phyloP scores from a whole-genome alignment of 2,329 filamentous ascomycete genomes.

The Paradendryphiella salina region DNA sequence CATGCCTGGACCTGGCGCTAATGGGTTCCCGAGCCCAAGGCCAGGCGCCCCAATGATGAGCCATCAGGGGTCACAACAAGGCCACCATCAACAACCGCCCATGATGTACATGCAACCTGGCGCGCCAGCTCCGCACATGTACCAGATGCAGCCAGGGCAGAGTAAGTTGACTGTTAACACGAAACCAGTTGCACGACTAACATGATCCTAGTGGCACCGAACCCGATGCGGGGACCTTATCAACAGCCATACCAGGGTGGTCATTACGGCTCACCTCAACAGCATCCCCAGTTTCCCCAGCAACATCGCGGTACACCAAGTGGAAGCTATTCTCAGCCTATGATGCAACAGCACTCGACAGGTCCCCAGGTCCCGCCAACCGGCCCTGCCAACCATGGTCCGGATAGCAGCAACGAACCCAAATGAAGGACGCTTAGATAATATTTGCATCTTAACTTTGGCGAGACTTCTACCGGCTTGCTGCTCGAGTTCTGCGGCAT shows the following conservation, averaged over 20 bases:
- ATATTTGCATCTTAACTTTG: constrained; percentile 17
- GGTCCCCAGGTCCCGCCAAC: constrained; percentile 43
- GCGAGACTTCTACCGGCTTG: constrained; percentile 10
- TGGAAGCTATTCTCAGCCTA: constrained; percentile 48
- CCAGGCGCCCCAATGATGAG: constrained; percentile 87
- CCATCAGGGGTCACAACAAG: constrained; percentile 90
- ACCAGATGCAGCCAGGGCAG: constrained; percentile 71
- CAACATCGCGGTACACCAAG: constrained; percentile 48
- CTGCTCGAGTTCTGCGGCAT: constrained; percentile 8
- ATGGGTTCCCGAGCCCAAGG: constrained; percentile 86
- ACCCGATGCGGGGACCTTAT: constrained; percentile 45
- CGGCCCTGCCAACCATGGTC: constrained; percentile 41
- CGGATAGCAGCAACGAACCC: constrained; percentile 41
- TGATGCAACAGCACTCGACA: constrained; percentile 49
- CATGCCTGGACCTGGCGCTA: constrained; percentile 62
- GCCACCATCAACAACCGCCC: constrained; percentile 65
- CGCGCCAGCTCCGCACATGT: constrained; percentile 75
- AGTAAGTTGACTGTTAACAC: constrained; percentile 60
- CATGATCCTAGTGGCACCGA: constrained; percentile 35
- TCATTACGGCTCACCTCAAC: constrained; percentile 48
- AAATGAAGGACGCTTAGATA: constrained; percentile 38
- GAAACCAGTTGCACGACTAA: constrained; percentile 12
- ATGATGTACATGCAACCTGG: constrained; percentile 76
- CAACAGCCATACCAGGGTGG: constrained; percentile 46
- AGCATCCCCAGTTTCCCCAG: constrained; percentile 47